These are phyloP conservation scores for Colletotrichum sp. DNA, from an alignment of 2,329 filamentous ascomycete genomes.

Conservation along the genomic window DNA sequence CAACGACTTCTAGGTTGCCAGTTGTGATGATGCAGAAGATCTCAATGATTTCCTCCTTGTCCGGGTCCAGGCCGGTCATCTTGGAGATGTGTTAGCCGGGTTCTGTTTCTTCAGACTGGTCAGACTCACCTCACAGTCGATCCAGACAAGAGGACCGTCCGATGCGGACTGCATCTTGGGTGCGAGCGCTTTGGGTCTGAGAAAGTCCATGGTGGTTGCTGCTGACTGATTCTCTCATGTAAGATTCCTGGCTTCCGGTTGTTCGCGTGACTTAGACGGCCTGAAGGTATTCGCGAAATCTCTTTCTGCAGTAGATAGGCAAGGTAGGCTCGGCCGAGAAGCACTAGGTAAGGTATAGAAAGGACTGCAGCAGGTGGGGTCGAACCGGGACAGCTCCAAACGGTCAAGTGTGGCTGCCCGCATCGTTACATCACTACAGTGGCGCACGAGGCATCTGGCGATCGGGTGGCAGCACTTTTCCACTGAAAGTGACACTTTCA, in stretches of 20 bases:
- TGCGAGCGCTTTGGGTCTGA: background rate
- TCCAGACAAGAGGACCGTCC: conserved; percentile 79
- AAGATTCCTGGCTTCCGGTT: background rate
- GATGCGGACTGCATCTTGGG: conserved; percentile 7
- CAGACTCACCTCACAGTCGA: conserved; percentile 66
- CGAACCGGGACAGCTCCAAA: background rate
- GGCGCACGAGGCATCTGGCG: background rate
- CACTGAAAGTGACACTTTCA: background rate
- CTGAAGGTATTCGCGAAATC: background rate
- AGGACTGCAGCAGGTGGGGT: background rate
- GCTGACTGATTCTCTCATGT: background rate
- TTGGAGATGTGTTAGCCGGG: conserved; percentile 38
- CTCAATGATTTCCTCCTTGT: conserved; percentile 85
- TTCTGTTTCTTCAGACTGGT: background rate
- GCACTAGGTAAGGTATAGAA: background rate
- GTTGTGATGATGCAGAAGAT: conserved; percentile 93
- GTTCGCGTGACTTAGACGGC: background rate
- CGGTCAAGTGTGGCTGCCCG: background rate
- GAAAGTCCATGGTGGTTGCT: conserved; percentile 10
- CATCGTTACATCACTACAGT: background rate
- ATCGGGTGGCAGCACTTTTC: background rate
- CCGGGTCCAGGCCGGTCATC: conserved; percentile 89
- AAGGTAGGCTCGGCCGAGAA: background rate
- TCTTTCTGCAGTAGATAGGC: background rate
- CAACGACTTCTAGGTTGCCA: conserved; percentile 75